A percentile compares a stretch with the other conserved stretches of the same genome.
Evolutionary conservation across 2,329 filamentous ascomycete species (phyloP).

Genomic region (Penicillium brevicompactum): DNA sequence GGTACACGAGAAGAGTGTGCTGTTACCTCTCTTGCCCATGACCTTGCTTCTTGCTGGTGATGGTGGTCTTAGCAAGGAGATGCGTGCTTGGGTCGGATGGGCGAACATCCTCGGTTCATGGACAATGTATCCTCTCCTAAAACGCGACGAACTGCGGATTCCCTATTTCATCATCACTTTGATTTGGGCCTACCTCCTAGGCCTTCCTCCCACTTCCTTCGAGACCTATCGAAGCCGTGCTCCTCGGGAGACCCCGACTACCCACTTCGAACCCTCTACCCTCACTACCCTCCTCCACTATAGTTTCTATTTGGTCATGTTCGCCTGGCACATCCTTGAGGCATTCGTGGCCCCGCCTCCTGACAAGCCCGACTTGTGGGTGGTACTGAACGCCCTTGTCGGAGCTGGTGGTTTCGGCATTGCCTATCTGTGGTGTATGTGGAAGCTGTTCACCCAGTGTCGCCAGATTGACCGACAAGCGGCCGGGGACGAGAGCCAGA

Average conservation of each 20-base stretch:
- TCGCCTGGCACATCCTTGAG: constrained; percentile 78
- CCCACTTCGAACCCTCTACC: constrained; percentile 51
- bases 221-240: constrained; percentile 64
- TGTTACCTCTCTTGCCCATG: constrained; percentile 91
- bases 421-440: constrained; percentile 90
- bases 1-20: constrained; percentile 95
- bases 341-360: constrained; percentile 67
- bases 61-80: constrained; percentile 73
- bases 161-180: constrained; percentile 84
- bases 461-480: constrained; percentile 27
- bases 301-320: constrained; percentile 75
- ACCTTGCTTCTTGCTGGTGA: constrained; percentile 80
- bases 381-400: constrained; percentile 84
- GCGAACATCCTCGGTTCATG: constrained; percentile 86
- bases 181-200: constrained; percentile 89
- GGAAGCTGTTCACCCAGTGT: constrained; percentile 54
- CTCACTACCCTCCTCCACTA: constrained; percentile 72
- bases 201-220: constrained; percentile 76
- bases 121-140: constrained; percentile 91
- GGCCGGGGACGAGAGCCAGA: constrained; percentile 30
- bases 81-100: constrained; percentile 91
- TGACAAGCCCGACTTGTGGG: constrained; percentile 89
- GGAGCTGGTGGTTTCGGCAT: constrained; percentile 82
- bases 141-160: constrained; percentile 77
- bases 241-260: constrained; percentile 32